A percentile compares a stretch with the other conserved stretches of the same genome.
Conservation (phyloP, 2,329 filamentous ascomycete species). For the Emergomyces africanus region DNA sequence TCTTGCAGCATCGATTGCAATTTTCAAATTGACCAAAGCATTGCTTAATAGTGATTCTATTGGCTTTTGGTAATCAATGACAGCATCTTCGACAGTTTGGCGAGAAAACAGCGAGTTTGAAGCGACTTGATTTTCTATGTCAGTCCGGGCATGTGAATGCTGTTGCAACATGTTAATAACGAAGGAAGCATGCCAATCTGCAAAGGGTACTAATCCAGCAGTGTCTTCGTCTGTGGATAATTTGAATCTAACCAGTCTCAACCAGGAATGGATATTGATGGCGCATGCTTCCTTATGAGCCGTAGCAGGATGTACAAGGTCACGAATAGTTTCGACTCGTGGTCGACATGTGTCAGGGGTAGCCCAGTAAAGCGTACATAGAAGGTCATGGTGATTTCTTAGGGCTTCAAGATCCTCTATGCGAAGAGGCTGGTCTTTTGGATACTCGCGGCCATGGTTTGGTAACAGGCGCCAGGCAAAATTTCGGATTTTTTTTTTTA, state of each 20-base stretch:
- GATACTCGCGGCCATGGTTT: constrained; percentile 48
- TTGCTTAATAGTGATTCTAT: constrained; percentile 43
- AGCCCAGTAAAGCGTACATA: constrained; percentile 47
- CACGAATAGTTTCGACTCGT: constrained; percentile 37
- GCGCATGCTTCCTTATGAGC: constrained; percentile 49
- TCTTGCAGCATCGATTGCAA: constrained; percentile 32
- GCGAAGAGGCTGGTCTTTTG: constrained; percentile 42
- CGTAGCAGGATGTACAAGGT: constrained; percentile 42
- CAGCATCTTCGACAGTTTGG: constrained; percentile 38
- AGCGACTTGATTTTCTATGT: constrained; percentile 42
- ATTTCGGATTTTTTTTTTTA: constrained; percentile 43
- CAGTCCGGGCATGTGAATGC: constrained; percentile 43
- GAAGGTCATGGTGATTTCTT: constrained; percentile 49
- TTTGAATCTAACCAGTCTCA: constrained; percentile 45
- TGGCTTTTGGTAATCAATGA: constrained; percentile 44
- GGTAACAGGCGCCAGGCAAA: constrained; percentile 46
- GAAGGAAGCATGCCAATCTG: constrained; percentile 44
- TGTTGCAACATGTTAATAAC: constrained; percentile 40
- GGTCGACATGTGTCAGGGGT: constrained; percentile 42
- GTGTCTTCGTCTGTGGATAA: constrained; percentile 39
- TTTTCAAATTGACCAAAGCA: constrained; percentile 39
- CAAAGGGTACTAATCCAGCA: constrained; percentile 35
- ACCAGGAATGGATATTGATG: constrained; percentile 46
- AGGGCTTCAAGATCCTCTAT: constrained; percentile 44
- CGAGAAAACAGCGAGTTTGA: constrained; percentile 30